These are phyloP conservation scores for Zymoseptoria brevis DNA, from an alignment of 2,329 filamentous ascomycete genomes.

Conservation along the genomic window DNA sequence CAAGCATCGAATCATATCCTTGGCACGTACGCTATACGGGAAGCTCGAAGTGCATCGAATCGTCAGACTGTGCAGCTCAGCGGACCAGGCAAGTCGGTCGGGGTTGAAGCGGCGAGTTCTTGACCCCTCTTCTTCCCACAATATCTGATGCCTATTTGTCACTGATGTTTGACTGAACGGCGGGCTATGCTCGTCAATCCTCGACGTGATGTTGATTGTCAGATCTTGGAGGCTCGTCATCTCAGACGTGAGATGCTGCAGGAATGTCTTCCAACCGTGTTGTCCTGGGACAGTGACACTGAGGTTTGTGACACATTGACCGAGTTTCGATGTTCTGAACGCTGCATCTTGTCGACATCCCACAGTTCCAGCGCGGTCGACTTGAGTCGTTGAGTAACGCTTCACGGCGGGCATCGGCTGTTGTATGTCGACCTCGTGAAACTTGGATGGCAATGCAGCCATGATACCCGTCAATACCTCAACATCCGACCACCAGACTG, in stretches of 20 bases:
- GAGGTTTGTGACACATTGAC: neutral
- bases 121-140: neutral
- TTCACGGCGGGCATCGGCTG: conserved; percentile 4
- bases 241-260: neutral
- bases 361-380: neutral
- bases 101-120: neutral
- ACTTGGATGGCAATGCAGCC: neutral
- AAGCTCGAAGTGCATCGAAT: neutral
- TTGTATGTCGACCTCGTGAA: neutral
- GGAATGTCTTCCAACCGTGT: neutral
- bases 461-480: neutral
- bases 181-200: conserved; percentile 1
- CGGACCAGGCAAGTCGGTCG: neutral
- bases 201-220: neutral
- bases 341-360: neutral
- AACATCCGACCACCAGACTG: conserved; percentile 5
- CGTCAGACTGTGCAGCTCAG: neutral
- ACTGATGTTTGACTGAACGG: neutral
- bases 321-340: neutral
- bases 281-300: neutral
- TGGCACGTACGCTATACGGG: neutral
- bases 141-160: neutral
- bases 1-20: neutral
- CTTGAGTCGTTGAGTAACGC: neutral
- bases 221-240: neutral